Evolutionary conservation across 768 basidiomycete genomes (phyloP), one percentile per base, ranked within the genome.

Genomic region (Thelephora aurantiotincta): DNA sequence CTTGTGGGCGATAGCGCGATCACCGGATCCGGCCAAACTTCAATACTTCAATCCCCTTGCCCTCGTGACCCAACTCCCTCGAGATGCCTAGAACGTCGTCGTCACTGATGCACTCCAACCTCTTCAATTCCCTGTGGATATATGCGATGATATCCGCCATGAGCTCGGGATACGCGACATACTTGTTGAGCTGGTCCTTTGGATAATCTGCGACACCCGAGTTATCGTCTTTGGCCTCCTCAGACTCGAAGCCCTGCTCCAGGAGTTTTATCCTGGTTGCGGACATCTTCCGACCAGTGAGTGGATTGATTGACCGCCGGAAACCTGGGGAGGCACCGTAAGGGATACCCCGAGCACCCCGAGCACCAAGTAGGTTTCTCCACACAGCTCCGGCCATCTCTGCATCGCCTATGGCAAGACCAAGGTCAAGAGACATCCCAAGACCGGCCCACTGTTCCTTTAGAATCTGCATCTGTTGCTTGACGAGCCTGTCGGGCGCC

Each of bases 361-460:
- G 73, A 1, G 78, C 86, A 6, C 85, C 90, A 35, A 96, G 79
- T 34, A 96, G 57, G 61, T 97, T 96, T 44, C 94, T 71, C 94
- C 94, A 98, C 0, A 96, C 65, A 1, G 88, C 85, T 12, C 69
- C 82, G 0, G 93, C 89, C 63, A 98, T 70, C 52, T 92, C 86
- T 50, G 75, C 69, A 60, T 98, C 93, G 19, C 80, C 77, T 42
- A 69, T 71, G 4, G 81, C 72, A 30, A 93, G 71, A 1, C 76
- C 84, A 12, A 92, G 64, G 60, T 96, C 91, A 55, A 91, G 73
- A 2, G 82, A 72, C 53, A 92, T 68, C 14, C 78, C 76, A 53
- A 90, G 68, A 1, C 93, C 93, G 5, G 78, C 74, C 84, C 86
- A 92, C 59, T 94, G 91, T 60, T 94, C 87, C 52, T 82, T 82